Evolutionary conservation across 2,329 filamentous ascomycete species (phyloP), one percentile per base, ranked within the genome.

Genomic region (Trichophyton rubrum): DNA sequence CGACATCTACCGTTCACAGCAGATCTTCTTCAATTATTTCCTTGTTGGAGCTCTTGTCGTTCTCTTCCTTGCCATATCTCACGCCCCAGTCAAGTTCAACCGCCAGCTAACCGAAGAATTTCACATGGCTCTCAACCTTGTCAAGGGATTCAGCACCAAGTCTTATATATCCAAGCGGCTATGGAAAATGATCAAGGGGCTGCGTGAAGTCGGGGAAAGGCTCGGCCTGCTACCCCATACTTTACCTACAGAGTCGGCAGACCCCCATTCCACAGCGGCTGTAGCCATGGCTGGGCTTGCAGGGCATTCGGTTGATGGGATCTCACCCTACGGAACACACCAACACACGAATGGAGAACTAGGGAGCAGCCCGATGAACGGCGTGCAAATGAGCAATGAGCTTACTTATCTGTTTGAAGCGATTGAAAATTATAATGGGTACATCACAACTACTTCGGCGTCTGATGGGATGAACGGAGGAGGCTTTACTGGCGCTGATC

Each of bases 21-120:
- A 86, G 67, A 79, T 82, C 49, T 78, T 82, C 61, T 86, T 85
- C 75, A 85, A 87, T 69, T 85, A 85, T 64, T 86, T 86, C 73
- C 77, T 86, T 43, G 80, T 85, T 13, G 81, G 82, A 33, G 83
- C 83, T 0, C 73, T 87, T 9, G 84, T 82, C 0, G 83, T 85
- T 0, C 74, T 86, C 1, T 85, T 86, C 67, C 75, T 87, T 1
- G 83, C 83, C 1, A 83, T 86, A 1, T 83, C 80, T 17, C 84
- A 86, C 69, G 82, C 83, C 3, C 83, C 84, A 0, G 77, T 77
- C 0, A 76, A 84, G 7, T 86, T 85, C 68, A 83, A 80, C 63
- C 73, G 78, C 5, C 76, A 79, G 64, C 82, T 83, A n/a, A 78
- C 83, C 11, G 82, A 85, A 63, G 84, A 86, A 66, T 86, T 86